These are phyloP conservation scores for Sarocladium kiliense DNA, from an alignment of 2,329 filamentous ascomycete species.

Conservation along the genomic window DNA sequence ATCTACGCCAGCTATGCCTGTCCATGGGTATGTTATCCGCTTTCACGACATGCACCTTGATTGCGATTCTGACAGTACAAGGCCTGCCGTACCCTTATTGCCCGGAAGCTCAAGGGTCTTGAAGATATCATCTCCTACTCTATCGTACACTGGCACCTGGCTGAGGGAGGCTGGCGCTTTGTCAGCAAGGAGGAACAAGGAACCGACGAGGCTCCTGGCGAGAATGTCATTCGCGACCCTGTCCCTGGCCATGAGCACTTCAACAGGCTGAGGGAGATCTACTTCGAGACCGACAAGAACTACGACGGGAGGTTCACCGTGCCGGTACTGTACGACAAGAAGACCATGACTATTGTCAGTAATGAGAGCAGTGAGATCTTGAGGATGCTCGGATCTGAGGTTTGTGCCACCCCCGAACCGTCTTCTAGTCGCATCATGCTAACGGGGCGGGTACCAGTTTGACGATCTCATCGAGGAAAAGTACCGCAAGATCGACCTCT, in stretches of 20 bases:
- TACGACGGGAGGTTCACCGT: slow-evolving; percentile 83
- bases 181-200: slow-evolving; percentile 55
- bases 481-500: slow-evolving; percentile 58
- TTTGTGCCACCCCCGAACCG: slow-evolving; percentile 24
- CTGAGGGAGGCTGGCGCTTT: slow-evolving; percentile 74
- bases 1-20: slow-evolving; percentile 93
- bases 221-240: slow-evolving; percentile 62
- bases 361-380: slow-evolving; percentile 93
- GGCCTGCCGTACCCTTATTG: slow-evolving; percentile 82
- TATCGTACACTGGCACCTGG: slow-evolving; percentile 90
- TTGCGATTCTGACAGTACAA: slow-evolving; percentile 12
- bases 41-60: too few relatives aligned
- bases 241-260: slow-evolving; percentile 65
- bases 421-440: not conserved
- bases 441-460: slow-evolving; percentile 45
- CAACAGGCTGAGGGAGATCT: slow-evolving; percentile 69
- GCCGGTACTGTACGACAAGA: slow-evolving; percentile 78
- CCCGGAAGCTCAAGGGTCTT: slow-evolving; percentile 84
- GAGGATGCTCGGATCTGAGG: slow-evolving; percentile 78
- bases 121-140: slow-evolving; percentile 77
- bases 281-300: slow-evolving; percentile 67
- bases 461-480: slow-evolving; percentile 61
- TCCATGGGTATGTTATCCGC: slow-evolving; percentile 60
- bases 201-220: slow-evolving; percentile 34
- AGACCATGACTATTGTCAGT: slow-evolving; percentile 71